Conservation (phyloP, 441 rosid genomes). For the Metrosideros polymorpha region DNA sequence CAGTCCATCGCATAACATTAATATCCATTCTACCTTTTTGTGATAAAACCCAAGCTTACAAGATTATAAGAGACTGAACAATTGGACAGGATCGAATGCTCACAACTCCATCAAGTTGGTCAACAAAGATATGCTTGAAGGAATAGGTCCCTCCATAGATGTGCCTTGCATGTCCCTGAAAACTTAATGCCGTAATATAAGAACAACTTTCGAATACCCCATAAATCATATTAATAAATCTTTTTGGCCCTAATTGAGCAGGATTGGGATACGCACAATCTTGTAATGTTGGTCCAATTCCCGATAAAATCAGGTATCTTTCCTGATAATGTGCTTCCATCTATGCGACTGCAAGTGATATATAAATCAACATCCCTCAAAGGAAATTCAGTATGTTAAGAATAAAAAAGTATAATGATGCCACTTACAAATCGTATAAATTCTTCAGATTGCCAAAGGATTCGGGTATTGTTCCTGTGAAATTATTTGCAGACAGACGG, state of each 20-base stretch:
- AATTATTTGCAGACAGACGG: constrained; percentile 57
- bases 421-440: constrained; percentile 66
- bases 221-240: not conserved
- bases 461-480: constrained; percentile 66
- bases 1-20: not conserved
- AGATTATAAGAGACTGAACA: not conserved
- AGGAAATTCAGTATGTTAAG: not conserved
- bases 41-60: not conserved
- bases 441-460: constrained; percentile 47
- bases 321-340: constrained; percentile 74
- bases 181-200: not conserved
- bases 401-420: not conserved
- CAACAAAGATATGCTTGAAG: constrained; percentile 46
- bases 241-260: not conserved
- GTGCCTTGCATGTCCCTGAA: constrained; percentile 75
- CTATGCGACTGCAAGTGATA: constrained; percentile 55
- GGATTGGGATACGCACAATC: constrained; percentile 44
- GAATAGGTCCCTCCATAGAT: constrained; percentile 78
- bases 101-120: constrained; percentile 38
- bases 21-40: not conserved
- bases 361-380: not conserved
- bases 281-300: constrained; percentile 55
- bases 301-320: constrained; percentile 76
- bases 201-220: not conserved
- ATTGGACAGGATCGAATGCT: constrained; percentile 4